phyloP scores from a whole-genome alignment of 1,284 basidiomycete genomes.

The Takashimella koratensis region DNA sequence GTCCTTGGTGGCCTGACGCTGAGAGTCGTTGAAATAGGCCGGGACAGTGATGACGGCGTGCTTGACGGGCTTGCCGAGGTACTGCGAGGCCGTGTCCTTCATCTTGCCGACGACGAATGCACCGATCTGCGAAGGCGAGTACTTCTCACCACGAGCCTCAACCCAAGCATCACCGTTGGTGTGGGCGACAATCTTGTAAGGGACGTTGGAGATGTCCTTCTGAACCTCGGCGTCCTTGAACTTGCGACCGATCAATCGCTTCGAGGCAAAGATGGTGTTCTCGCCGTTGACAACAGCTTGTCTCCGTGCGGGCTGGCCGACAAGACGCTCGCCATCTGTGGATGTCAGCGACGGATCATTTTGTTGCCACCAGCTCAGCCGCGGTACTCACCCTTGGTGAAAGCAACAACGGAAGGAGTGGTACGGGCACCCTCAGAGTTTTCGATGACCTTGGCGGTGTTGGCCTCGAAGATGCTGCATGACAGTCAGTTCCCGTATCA shows the following conservation, averaged over 20 bases:
- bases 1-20: constrained; percentile 98
- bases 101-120: constrained; percentile 86
- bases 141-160: constrained; percentile 62
- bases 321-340: constrained; percentile 73
- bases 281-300: constrained; percentile 96
- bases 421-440: constrained; percentile 97
- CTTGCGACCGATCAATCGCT: constrained; percentile 92
- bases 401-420: constrained; percentile 96
- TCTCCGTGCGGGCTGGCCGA: constrained; percentile 94
- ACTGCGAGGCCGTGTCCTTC: constrained; percentile 91
- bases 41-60: constrained; percentile 90
- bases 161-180: constrained; percentile 65
- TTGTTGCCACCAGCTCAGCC: background rate
- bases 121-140: constrained; percentile 64
- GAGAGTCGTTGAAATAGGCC: constrained; percentile 98
- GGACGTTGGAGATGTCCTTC: constrained; percentile 67
- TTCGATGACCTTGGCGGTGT: constrained; percentile 90
- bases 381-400: constrained; percentile 68
- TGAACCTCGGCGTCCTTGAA: constrained; percentile 91
- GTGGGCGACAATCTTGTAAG: constrained; percentile 70
- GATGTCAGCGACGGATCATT: background rate
- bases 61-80: constrained; percentile 89
- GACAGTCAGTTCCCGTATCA: no score
- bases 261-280: constrained; percentile 93
- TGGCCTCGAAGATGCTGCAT: constrained; percentile 78